Conservation (phyloP, 257 asterid genomes). For the Nicotiana sylvestris region DNA sequence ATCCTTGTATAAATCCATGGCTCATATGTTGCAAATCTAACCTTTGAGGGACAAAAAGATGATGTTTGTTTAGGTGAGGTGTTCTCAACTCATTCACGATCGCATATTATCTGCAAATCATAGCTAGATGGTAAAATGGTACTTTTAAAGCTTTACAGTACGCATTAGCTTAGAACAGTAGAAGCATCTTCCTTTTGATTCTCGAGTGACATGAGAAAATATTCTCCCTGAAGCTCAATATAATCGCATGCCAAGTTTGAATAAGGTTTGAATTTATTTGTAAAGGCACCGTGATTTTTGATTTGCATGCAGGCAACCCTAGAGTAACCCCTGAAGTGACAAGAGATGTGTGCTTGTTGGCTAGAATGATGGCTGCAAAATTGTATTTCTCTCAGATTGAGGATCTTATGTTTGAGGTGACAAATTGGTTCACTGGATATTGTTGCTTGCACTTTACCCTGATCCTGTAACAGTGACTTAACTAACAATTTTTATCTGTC, state of each 20-base stretch:
- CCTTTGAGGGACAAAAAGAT: background rate
- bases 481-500: background rate
- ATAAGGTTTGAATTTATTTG: background rate
- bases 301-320: constrained; percentile 63
- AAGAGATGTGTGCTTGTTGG: constrained; percentile 84
- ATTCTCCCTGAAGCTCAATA: constrained; percentile 4
- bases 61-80: background rate
- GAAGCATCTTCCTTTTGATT: constrained; percentile 7
- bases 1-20: background rate
- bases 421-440: background rate
- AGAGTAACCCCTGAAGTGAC: constrained; percentile 98
- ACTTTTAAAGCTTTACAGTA: background rate
- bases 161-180: background rate
- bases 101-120: background rate
- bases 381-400: constrained; percentile 85
- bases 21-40: background rate
- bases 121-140: background rate
- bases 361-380: constrained; percentile 98
- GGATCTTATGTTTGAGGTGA: constrained; percentile 97
- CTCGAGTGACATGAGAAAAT: background rate
- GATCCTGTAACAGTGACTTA: background rate
- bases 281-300: background rate
- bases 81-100: background rate
- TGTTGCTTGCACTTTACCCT: background rate
- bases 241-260: background rate